Evolutionary conservation across 1,284 basidiomycete species (phyloP), one percentile per base, ranked within the genome.

Genomic region (Moniliophthora roreri): DNA sequence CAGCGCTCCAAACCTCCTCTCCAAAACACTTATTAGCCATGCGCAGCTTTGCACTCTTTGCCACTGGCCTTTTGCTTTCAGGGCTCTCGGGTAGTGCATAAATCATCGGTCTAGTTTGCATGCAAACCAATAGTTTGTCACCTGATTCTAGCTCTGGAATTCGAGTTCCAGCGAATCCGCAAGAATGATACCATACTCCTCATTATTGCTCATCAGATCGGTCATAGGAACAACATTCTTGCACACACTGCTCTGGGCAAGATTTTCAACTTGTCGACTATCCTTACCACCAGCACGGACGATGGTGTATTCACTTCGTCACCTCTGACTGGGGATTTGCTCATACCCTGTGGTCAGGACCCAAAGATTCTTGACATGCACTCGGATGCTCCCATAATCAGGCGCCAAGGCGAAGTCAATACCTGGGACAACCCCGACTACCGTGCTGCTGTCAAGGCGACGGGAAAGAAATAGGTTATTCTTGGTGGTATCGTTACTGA

Each of bases 401-500:
- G 70, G 62, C 69, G 77, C 15, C 60, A 69, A 18, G 76, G 76
- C 1, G 74, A 78, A 61, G 77, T 78, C 16, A 65, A 78, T 54
- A 75, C 77, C 9, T 78, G 77, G 77, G 76, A 78, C 59, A 78
- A 76, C 60, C 53, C 64, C 2, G 76, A 77, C 46, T 78, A 78
- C 65, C 66, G 71, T 38, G 63, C 62, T 1, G 77, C 77, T 16
- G 74, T 79, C 16, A 62, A 71, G 39, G 73, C 75, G 2, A 77
- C 75, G 1, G 75, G 75, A 2, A 78, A 75, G 62, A 76, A 73
- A 56, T 76, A 78, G 55, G 60, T 78, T 48, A 77, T 78, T 58
- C 60, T 78, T 18, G 77, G 67, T 16, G 76, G 77, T 2, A 78
- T 79, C 50, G 69, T 68, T 11, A 79, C 77, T 11, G 77, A 79